Base-by-base conservation (phyloP, 164 flowering plant genomes). In the Vitis rupestris region DNA sequence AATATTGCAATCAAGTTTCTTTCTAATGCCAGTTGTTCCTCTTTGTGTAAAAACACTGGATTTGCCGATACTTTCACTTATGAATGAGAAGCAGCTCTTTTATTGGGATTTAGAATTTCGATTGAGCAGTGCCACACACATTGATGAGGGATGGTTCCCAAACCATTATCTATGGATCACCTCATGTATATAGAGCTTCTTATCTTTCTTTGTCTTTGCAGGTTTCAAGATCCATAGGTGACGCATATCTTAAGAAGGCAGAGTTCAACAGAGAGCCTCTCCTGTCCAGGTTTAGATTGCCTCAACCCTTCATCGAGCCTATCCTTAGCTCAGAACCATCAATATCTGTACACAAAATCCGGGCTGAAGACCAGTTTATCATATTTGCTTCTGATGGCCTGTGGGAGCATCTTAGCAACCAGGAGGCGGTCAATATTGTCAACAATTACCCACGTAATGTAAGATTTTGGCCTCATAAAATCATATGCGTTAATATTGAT, bases 351-450 rank as follows among this genome's bases (percentile, higher is more conserved):
- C 88, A 83, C 63, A 79, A 75, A 71, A 75, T 88, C 66, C 56
- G 57, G 50, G 84, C 81, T 3, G 79, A 78, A 55, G 91, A 87
- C 66, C 82, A 78, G 66, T 86, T 86, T 76, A 70, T 88, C 70
- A 84, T 88, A 57, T 86, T 83, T 70, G 92, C 85, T 53, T 88
- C 90, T 0, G 90, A 85, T 67, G 93, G 90, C 55, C 75, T 87
- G 9, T 87, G 90, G 90, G 93, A 86, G 69, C 87, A 89, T 67
- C 84, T 88, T 14, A 85, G 82, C 78, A 88, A 81, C 63, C 82
- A 85, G 68, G 88, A 85, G 65, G 88, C 85, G 30, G 83, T 82
- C 6, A 73, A 85, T 67, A 84, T 89, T 53, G 87, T 84, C 49
- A 69, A 72, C 12, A 79, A 65, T 55, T 44, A 71, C 70, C 85